Percentiles rank a stretch among this genome's conserved stretches.
Evolutionary conservation across 306 rosid genomes (phyloP).

Genomic region (Rosa chinensis): DNA sequence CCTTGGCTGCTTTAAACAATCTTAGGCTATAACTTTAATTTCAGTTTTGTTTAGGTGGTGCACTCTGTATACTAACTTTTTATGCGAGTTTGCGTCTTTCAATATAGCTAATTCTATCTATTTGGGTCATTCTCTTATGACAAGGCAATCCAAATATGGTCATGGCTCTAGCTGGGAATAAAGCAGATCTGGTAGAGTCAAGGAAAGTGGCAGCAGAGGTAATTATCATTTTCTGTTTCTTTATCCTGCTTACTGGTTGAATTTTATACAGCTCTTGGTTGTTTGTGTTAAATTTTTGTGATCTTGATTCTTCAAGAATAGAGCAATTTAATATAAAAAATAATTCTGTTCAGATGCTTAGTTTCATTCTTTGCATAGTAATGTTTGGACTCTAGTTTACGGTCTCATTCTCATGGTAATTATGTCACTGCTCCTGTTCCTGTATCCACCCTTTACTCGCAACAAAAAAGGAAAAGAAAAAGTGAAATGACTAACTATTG

Average conservation of each 20-base stretch:
- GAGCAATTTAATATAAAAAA: not conserved
- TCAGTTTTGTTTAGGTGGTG: not conserved
- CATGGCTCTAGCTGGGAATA: conserved; percentile 67
- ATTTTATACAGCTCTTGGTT: not conserved
- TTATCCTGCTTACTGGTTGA: not conserved
- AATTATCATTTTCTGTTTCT: conserved; percentile 10
- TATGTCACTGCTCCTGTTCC: not conserved
- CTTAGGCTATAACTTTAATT: not conserved
- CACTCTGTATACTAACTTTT: not conserved
- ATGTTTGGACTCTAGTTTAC: not conserved
- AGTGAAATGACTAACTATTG: not conserved
- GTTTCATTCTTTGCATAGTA: not conserved
- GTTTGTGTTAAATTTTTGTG: not conserved
- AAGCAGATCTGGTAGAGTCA: conserved; percentile 54
- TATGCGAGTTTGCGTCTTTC: not conserved
- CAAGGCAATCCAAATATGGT: conserved; percentile 64
- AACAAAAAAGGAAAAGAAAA: not conserved
- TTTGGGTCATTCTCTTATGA: not conserved
- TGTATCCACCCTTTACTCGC: not conserved
- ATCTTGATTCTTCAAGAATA: not conserved
- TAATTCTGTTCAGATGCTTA: not conserved
- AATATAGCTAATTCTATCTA: not conserved
- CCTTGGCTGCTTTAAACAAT: conserved; percentile 2
- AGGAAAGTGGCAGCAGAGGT: conserved; percentile 58
- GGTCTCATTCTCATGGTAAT: not conserved